These are phyloP conservation scores for Yamadazyma atmosphaerica DNA, from an alignment of 1,139 yeast genomes.

Conservation along the genomic window DNA sequence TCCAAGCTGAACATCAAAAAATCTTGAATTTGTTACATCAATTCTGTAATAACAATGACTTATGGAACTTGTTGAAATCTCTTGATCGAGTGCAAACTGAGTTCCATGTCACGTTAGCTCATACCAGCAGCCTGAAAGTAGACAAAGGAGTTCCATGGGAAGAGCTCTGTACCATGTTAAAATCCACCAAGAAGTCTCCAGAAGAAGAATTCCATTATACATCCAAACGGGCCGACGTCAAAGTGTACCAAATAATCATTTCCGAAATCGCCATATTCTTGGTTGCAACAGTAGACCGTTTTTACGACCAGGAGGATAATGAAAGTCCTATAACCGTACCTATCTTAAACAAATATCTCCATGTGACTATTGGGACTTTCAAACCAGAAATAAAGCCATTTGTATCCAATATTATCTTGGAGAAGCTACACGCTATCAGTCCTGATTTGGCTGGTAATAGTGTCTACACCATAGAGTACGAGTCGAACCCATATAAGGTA, in stretches of 20 bases:
- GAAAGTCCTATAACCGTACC: slow-evolving; percentile 23
- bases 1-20: slow-evolving; percentile 17
- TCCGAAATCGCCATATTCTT: slow-evolving; percentile 57
- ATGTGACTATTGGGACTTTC: slow-evolving; percentile 75
- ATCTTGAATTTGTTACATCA: slow-evolving; percentile 12
- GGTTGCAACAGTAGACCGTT: slow-evolving; percentile 41
- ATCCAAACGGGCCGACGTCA: slow-evolving; percentile 36
- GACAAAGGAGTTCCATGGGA: slow-evolving; percentile 25
- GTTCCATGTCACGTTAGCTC: slow-evolving; percentile 82
- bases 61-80: slow-evolving; percentile 31
- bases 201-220: slow-evolving; percentile 13
- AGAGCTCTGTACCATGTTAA: slow-evolving; percentile 15
- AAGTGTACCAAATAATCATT: slow-evolving; percentile 44
- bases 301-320: no score
- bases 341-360: slow-evolving; percentile 52
- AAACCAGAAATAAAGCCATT: slow-evolving; percentile 47
- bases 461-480: slow-evolving; percentile 1
- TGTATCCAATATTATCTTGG: slow-evolving; percentile 30
- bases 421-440: slow-evolving; percentile 10
- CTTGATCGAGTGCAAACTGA: slow-evolving; percentile 47
- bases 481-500: background rate
- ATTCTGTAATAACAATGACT: slow-evolving; percentile 14
- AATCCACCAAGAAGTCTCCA: slow-evolving; percentile 11
- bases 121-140: slow-evolving; percentile 34
- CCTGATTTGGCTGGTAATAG: slow-evolving; percentile 3